A percentile compares a stretch with the other conserved stretches of the same genome.
Evolutionary conservation across 257 asterid species (phyloP).

Genomic region (Haberlea rhodopensis): DNA sequence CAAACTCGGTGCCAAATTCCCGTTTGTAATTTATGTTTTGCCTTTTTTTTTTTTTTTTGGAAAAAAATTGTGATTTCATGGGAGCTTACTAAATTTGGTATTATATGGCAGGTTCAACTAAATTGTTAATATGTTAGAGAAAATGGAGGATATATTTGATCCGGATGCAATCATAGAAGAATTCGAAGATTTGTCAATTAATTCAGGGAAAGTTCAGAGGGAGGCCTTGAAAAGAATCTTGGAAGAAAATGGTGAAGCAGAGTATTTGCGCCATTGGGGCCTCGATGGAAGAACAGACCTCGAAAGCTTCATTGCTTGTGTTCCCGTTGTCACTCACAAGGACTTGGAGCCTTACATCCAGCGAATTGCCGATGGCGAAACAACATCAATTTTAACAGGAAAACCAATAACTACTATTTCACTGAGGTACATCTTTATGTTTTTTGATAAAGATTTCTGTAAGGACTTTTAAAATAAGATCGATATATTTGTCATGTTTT

Average conservation of each 20-base stretch:
- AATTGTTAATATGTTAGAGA: slow-evolving; percentile 52
- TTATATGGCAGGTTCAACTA: slow-evolving; percentile 22
- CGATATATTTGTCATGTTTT: background rate
- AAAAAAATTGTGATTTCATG: slow-evolving; percentile 9
- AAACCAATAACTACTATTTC: slow-evolving; percentile 84
- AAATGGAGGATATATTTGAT: slow-evolving; percentile 57
- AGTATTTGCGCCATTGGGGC: slow-evolving; percentile 70
- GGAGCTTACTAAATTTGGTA: background rate
- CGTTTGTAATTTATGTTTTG: background rate
- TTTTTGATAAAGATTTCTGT: background rate
- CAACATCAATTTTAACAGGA: slow-evolving; percentile 56
- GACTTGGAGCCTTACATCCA: slow-evolving; percentile 85
- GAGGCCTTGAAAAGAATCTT: slow-evolving; percentile 73
- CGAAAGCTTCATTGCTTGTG: slow-evolving; percentile 50
- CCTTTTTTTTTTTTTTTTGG: no score
- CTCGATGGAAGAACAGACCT: slow-evolving; percentile 74
- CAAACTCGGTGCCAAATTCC: background rate
- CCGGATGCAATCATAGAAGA: slow-evolving; percentile 61
- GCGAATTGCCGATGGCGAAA: slow-evolving; percentile 71
- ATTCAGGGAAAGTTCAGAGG: slow-evolving; percentile 68
- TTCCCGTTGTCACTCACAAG: slow-evolving; percentile 68
- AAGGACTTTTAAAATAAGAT: background rate
- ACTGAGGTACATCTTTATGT: slow-evolving; percentile 49
- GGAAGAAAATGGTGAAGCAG: slow-evolving; percentile 72
- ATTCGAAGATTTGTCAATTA: slow-evolving; percentile 64